These are phyloP conservation scores for Phlebiopsis flavidoalba DNA, from an alignment of 768 basidiomycete species.

Conservation along the genomic window DNA sequence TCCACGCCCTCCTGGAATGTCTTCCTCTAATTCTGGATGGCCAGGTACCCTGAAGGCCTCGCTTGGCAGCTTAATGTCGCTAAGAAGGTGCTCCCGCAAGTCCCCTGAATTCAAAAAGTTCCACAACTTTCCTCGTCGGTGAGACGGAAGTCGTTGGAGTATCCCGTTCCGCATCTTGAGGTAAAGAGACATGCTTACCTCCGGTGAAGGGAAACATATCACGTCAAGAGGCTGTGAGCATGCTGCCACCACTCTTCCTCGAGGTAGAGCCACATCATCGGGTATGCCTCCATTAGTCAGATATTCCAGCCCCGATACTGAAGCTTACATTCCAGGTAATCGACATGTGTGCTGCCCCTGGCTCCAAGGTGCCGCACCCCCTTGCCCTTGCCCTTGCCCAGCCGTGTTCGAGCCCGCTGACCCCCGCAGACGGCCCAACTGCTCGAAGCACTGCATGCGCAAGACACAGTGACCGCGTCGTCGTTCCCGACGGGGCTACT, in stretches of 20 bases:
- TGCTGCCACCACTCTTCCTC: conserved; percentile 96
- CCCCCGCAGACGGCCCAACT: conserved; percentile 80
- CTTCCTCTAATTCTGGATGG: neutral
- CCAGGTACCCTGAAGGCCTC: conserved; percentile 89
- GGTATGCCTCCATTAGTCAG: conserved; percentile 31
- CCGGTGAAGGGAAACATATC: conserved; percentile 84
- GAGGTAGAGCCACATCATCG: conserved; percentile 91
- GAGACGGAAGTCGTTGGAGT: conserved; percentile 89
- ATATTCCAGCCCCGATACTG: neutral
- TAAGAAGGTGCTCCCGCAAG: conserved; percentile 83
- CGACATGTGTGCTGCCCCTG: conserved; percentile 98
- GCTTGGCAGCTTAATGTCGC: conserved; percentile 96
- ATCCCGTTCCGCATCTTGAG: conserved; percentile 23
- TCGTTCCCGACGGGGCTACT: conserved; percentile 80
- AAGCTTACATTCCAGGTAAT: conserved; percentile 50
- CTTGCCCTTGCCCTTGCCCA: neutral
- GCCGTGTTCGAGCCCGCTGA: neutral
- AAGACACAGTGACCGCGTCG: conserved; percentile 57
- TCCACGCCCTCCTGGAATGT: neutral
- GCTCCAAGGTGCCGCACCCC: conserved; percentile 67
- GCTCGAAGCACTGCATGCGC: conserved; percentile 88
- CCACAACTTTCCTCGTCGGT: conserved; percentile 92
- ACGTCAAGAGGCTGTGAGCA: conserved; percentile 95
- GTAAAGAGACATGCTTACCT: neutral
- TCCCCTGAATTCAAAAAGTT: conserved; percentile 90